These are phyloP conservation scores for Dalbergia cultrata DNA, from an alignment of 306 rosid species.

Conservation along the genomic window DNA sequence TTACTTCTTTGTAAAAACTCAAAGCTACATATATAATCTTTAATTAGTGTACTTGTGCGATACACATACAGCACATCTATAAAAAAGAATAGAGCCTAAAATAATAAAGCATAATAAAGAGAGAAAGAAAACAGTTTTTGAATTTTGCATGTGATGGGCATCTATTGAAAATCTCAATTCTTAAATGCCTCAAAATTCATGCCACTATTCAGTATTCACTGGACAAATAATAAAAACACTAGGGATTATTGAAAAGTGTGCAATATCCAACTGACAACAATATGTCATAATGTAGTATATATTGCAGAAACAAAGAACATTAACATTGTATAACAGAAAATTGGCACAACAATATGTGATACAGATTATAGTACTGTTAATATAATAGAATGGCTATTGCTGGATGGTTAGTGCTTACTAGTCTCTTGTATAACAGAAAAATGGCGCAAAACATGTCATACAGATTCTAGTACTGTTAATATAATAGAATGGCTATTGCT, in stretches of 20 bases:
- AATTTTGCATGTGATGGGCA: slow-evolving; percentile 5
- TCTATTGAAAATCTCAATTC: neutral
- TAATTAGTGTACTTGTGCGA: neutral
- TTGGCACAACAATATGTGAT: slow-evolving; percentile 24
- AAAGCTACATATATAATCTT: neutral
- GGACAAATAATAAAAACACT: neutral
- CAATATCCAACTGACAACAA: slow-evolving; percentile 1
- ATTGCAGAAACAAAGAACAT: neutral
- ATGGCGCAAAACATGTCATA: slow-evolving; percentile 17
- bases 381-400: slow-evolving; percentile 20
- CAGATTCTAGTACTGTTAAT: neutral
- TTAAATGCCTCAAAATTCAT: neutral
- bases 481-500: slow-evolving; percentile 19
- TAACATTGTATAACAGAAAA: slow-evolving; percentile 10
- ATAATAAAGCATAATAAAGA: too few species aligned
- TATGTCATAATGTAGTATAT: neutral
- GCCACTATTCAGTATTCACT: slow-evolving; percentile 7
- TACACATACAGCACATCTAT: neutral
- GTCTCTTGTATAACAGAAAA: too few species aligned
- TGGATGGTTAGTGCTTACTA: slow-evolving; percentile 8
- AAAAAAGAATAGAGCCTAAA: neutral
- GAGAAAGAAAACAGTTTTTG: neutral
- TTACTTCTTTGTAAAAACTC: neutral
- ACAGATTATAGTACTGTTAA: neutral
- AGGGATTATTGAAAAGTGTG: neutral